phyloP scores from a whole-genome alignment of 176 grass and related monocot species.

The Saccharum officinarum region DNA sequence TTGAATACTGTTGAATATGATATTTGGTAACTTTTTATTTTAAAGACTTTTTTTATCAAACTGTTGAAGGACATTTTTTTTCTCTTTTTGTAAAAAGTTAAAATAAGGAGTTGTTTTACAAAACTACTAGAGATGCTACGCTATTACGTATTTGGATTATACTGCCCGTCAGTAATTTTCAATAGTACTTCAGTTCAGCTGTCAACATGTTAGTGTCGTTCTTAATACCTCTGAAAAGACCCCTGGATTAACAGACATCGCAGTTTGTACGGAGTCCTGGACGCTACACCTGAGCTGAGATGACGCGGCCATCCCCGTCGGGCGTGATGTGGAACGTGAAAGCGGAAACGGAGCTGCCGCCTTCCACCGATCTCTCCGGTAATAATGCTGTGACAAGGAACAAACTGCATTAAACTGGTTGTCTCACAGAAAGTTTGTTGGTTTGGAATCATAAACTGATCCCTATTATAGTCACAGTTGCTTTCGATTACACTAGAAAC shows the following conservation, averaged over 20 bases:
- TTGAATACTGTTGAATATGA: too few species aligned
- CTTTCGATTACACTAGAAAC: neutral
- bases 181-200: neutral
- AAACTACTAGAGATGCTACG: too few species aligned
- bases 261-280: neutral
- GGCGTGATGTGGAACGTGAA: neutral
- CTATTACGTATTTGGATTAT: neutral
- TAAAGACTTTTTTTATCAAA: too few species aligned
- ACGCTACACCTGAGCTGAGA: neutral
- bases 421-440: neutral
- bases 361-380: neutral
- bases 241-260: too few species aligned
- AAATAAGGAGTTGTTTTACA: too few species aligned
- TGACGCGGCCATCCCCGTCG: neutral
- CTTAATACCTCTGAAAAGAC: neutral
- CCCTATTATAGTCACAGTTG: neutral
- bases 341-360: neutral
- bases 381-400: neutral
- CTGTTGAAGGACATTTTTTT: too few species aligned
- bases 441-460: too few species aligned
- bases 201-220: neutral
- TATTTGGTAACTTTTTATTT: too few species aligned
- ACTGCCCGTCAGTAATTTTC: neutral
- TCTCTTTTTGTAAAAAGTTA: too few species aligned
- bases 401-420: neutral